These are phyloP conservation scores for Candida arabinofermentans DNA, from an alignment of 805 yeast species.

Conservation along the genomic window DNA sequence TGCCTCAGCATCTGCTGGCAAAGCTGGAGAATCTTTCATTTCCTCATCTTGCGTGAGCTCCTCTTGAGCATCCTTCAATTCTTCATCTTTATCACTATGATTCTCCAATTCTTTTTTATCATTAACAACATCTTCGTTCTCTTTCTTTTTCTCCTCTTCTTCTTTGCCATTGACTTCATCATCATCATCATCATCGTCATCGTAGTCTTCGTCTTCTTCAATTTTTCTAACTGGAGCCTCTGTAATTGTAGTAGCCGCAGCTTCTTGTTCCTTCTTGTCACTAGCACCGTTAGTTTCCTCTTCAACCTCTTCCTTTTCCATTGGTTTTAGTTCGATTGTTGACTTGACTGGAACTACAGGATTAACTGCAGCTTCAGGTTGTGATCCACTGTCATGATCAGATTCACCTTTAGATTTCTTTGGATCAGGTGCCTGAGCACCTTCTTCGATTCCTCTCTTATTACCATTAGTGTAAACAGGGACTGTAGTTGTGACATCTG, in stretches of 20 bases:
- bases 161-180: conserved; percentile 2
- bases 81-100: conserved; percentile 1
- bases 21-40: neutral
- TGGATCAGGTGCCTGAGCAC: neutral
- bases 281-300: conserved; percentile 17
- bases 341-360: conserved; percentile 7
- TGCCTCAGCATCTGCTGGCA: neutral
- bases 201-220: conserved; percentile 36
- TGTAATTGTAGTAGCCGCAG: neutral
- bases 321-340: conserved; percentile 28
- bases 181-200: conserved; percentile 25
- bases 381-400: conserved; percentile 1
- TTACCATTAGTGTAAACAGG: conserved; percentile 7
- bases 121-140: neutral
- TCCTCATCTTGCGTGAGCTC: neutral
- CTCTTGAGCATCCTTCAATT: neutral
- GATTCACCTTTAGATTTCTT: conserved; percentile 13
- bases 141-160: neutral
- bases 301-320: conserved; percentile 29
- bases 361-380: conserved; percentile 1
- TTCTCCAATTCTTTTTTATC: neutral
- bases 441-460: conserved; percentile 10
- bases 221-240: conserved; percentile 32
- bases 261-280: conserved; percentile 13
- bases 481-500: conserved; percentile 6